Evolutionary conservation across 23 red algal genomes (phyloP).

Genomic region (Gracilariopsis chorda): DNA sequence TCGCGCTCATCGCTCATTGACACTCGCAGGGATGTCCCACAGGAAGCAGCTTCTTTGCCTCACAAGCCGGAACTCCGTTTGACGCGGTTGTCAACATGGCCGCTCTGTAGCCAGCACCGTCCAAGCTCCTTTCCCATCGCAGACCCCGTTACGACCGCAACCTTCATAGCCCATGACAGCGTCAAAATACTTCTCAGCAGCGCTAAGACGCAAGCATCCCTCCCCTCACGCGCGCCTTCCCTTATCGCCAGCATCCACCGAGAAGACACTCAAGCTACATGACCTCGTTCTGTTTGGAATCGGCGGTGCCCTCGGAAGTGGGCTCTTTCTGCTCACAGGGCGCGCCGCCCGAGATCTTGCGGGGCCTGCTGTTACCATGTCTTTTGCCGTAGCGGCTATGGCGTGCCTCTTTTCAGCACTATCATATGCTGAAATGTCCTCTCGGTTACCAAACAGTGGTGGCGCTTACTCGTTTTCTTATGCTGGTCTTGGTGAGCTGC

Average conservation of each 20-base stretch:
- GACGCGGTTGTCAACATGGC: too few relatives aligned
- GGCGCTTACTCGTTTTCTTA: slow-evolving; percentile 92
- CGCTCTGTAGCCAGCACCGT: neutral
- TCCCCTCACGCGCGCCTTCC: neutral
- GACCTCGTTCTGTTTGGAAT: slow-evolving; percentile 83
- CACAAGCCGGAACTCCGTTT: too few relatives aligned
- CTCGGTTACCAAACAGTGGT: slow-evolving; percentile 63
- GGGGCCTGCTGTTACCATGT: slow-evolving; percentile 74
- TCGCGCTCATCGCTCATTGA: neutral
- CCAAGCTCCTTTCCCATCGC: neutral
- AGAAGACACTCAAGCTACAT: slow-evolving; percentile 45
- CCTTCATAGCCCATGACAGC: slow-evolving; percentile 4
- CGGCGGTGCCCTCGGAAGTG: slow-evolving; percentile 81
- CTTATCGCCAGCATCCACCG: neutral
- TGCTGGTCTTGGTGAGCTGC: slow-evolving; percentile 75
- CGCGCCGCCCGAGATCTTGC: slow-evolving; percentile 69
- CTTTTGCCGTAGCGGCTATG: slow-evolving; percentile 70
- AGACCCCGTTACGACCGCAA: neutral
- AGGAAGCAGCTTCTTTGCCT: too few relatives aligned
- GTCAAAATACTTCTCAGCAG: neutral
- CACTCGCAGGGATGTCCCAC: neutral
- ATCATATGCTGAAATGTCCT: slow-evolving; percentile 92
- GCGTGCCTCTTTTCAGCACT: slow-evolving; percentile 77
- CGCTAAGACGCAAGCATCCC: neutral
- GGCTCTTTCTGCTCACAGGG: slow-evolving; percentile 87